phyloP scores from a whole-genome alignment of 805 yeast genomes.

The Starmerella gropengiesseri region DNA sequence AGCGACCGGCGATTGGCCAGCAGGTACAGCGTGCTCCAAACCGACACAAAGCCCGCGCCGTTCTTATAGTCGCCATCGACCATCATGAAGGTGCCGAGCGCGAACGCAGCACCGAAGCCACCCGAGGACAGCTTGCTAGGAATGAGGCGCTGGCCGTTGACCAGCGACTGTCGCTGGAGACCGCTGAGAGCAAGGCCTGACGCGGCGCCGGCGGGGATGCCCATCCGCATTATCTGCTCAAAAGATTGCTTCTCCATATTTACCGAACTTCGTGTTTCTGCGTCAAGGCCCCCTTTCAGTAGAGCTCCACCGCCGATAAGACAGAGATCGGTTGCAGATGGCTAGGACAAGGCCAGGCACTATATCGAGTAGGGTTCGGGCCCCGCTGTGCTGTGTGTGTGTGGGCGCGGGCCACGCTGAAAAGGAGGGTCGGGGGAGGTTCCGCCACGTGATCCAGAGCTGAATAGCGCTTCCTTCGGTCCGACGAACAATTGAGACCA shows the following conservation, averaged over 20 bases:
- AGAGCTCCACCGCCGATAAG: no score
- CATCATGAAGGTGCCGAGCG: conserved; percentile 26
- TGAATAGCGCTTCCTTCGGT: no score
- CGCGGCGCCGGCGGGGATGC: conserved; percentile 22
- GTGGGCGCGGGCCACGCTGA: no score
- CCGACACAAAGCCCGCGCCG: conserved; percentile 25
- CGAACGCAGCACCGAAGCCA: conserved; percentile 25
- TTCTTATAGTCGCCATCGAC: conserved; percentile 26
- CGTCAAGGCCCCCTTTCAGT: no score
- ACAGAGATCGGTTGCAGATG: no score
- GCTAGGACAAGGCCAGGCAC: no score
- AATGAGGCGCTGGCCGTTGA: conserved; percentile 12
- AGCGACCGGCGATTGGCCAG: conserved; percentile 22
- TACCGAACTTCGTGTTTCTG: background rate
- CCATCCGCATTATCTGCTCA: conserved; percentile 14
- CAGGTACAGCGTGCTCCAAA: conserved; percentile 24
- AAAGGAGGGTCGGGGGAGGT: no score
- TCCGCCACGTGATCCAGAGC: no score
- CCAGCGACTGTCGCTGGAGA: conserved; percentile 17
- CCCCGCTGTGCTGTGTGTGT: no score
- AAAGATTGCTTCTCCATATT: conserved; percentile 6
- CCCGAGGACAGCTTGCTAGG: conserved; percentile 21
- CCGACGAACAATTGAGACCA: no score
- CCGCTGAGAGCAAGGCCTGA: conserved; percentile 20
- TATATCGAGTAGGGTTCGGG: no score